phyloP scores from a whole-genome alignment of 139 green algal genomes.

The Pleodorina starrii region DNA sequence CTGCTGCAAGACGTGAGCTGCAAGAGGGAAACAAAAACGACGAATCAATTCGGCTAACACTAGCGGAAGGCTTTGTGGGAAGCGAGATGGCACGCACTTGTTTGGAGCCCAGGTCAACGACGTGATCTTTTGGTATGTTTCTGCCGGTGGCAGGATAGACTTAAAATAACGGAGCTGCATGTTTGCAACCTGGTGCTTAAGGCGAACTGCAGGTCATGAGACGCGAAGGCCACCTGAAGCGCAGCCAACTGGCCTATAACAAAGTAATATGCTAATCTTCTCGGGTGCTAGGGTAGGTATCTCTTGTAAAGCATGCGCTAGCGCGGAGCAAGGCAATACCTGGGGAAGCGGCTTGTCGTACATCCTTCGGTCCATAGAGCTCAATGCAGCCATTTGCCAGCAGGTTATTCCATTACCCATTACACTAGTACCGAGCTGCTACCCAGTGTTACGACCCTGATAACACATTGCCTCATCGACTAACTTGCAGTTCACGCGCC shows the following conservation, averaged over 20 bases:
- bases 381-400: neutral
- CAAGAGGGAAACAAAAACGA: slow-evolving; percentile 7
- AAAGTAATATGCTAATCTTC: no score
- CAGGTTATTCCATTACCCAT: neutral
- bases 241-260: no score
- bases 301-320: no score
- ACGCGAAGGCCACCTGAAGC: slow-evolving; percentile 5
- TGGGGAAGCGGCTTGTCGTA: no score
- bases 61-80: neutral
- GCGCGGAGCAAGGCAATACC: no score
- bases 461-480: neutral
- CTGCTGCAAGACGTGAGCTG: slow-evolving; percentile 81
- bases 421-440: neutral
- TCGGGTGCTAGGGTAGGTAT: no score
- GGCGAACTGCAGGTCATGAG: slow-evolving; percentile 3
- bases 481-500: neutral
- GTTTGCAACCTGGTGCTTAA: slow-evolving; percentile 1
- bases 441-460: neutral
- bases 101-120: slow-evolving; percentile 80
- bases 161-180: slow-evolving; percentile 84
- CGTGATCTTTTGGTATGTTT: slow-evolving; percentile 76
- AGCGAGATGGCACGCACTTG: slow-evolving; percentile 63
- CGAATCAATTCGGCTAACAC: no score
- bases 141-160: slow-evolving; percentile 67
- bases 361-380: no score